Evolutionary conservation across 495 filamentous ascomycete genomes (phyloP).

Genomic region (Friedmanniomyces simplex): DNA sequence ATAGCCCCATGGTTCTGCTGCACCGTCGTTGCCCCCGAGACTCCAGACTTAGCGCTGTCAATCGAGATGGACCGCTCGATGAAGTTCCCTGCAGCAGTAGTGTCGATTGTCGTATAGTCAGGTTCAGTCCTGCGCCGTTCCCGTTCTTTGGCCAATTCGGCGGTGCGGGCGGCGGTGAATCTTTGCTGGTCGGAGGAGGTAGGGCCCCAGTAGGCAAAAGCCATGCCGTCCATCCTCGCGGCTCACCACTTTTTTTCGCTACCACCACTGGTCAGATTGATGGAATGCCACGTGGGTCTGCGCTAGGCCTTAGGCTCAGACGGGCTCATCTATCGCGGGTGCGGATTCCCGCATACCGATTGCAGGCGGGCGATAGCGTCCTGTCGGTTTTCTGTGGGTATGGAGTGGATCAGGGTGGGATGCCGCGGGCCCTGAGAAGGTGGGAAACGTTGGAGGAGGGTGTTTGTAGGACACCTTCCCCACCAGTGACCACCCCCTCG

Average conservation of each 20-base stretch:
- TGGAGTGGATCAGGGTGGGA: too few relatives aligned
- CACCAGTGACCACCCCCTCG: too few relatives aligned
- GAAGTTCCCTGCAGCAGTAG: background rate
- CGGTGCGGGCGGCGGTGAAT: background rate
- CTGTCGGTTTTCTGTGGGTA: too few relatives aligned
- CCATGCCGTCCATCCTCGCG: background rate
- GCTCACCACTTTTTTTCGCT: too few relatives aligned
- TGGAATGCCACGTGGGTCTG: background rate
- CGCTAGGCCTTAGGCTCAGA: background rate
- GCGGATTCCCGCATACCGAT: too few relatives aligned
- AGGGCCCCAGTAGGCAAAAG: background rate
- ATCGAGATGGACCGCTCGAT: background rate
- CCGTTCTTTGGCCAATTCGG: background rate
- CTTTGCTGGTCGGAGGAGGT: too few relatives aligned
- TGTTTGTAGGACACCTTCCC: too few relatives aligned
- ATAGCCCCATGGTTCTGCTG: conserved; percentile 9
- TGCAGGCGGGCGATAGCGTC: too few relatives aligned
- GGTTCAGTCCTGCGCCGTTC: background rate
- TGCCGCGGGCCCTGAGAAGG: too few relatives aligned
- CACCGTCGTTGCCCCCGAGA: background rate
- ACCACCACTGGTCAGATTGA: background rate
- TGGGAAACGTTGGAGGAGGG: too few relatives aligned
- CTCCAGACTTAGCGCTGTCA: background rate
- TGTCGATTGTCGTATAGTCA: background rate
- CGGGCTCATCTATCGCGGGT: background rate